Evolutionary conservation across 192 early-diverging fungal genomes (phyloP).

Genomic region (Kickxella alabastrina): DNA sequence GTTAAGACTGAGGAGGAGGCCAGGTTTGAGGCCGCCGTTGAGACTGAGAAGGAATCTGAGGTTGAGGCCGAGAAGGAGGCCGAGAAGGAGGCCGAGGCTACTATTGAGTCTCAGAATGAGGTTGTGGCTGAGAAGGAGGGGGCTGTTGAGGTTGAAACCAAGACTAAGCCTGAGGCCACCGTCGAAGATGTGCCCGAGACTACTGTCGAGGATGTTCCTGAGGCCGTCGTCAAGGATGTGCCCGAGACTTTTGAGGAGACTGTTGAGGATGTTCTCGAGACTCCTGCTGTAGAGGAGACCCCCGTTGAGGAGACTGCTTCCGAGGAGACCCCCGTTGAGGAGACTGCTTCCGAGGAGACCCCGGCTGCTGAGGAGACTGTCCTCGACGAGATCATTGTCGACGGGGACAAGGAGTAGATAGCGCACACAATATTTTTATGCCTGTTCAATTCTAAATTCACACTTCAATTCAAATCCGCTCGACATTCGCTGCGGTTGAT

Average conservation of each 20-base stretch:
- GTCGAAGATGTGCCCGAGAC: not conserved
- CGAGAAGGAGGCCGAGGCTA: not conserved
- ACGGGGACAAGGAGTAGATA: no score
- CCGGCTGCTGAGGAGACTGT: no score
- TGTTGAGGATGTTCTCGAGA: conserved; percentile 1
- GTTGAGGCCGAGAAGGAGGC: not conserved
- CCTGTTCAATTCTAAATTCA: not conserved
- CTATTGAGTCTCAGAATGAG: not conserved
- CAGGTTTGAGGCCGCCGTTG: not conserved
- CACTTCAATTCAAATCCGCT: no score
- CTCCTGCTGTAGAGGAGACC: not conserved
- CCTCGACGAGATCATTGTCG: no score
- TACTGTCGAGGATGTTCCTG: not conserved
- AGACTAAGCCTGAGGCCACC: not conserved
- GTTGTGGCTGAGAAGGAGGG: not conserved
- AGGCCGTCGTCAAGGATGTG: not conserved
- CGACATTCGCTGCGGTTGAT: no score
- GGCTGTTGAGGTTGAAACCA: not conserved
- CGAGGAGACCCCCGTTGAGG: no score
- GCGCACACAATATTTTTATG: not conserved
- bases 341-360: no score
- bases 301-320: no score
- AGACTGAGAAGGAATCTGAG: not conserved
- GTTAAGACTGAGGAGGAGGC: conserved; percentile 6
- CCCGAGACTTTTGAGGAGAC: not conserved